Conservation (phyloP, 768 basidiomycete species). For the Fomitopsis pulvina region DNA sequence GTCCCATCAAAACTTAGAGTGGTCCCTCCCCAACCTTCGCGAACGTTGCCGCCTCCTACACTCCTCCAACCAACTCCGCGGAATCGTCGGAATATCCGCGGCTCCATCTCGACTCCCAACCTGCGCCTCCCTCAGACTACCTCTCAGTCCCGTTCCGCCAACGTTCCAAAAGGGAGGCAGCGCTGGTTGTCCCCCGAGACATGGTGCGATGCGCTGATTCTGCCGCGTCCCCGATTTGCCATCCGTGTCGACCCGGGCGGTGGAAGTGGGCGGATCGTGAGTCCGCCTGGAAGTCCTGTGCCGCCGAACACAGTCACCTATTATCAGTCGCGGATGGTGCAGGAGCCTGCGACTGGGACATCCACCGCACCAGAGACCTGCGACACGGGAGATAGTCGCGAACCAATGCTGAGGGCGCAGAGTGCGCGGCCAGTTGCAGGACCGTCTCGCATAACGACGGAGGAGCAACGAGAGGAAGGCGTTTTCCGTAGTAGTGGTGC, state of each 20-base stretch:
- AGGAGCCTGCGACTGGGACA: not conserved
- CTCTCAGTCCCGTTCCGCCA: not conserved
- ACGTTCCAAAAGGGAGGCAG: slow-evolving; percentile 40
- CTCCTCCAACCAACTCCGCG: slow-evolving; percentile 15
- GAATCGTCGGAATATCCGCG: slow-evolving; percentile 33
- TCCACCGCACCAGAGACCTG: not conserved
- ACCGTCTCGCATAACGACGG: not conserved
- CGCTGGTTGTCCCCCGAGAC: slow-evolving; percentile 70
- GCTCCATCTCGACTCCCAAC: slow-evolving; percentile 62
- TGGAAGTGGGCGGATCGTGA: slow-evolving; percentile 32
- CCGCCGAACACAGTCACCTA: slow-evolving; percentile 4
- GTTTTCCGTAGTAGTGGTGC: not conserved
- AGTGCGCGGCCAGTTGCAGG: not conserved
- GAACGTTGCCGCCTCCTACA: slow-evolving; percentile 11
- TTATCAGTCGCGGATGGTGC: not conserved
- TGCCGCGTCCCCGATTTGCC: slow-evolving; percentile 69
- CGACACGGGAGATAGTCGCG: not conserved
- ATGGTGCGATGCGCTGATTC: slow-evolving; percentile 76
- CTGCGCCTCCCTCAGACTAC: slow-evolving; percentile 30
- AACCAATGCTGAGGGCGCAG: not conserved
- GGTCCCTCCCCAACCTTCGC: slow-evolving; percentile 15
- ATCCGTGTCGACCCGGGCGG: slow-evolving; percentile 31
- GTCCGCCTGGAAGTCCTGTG: slow-evolving; percentile 42
- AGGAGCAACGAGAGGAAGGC: not conserved
- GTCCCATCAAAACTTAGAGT: slow-evolving; percentile 13